Evolutionary conservation across 768 basidiomycete genomes (phyloP), one percentile per base, ranked within the genome.

Genomic region (Lentinula edodes): DNA sequence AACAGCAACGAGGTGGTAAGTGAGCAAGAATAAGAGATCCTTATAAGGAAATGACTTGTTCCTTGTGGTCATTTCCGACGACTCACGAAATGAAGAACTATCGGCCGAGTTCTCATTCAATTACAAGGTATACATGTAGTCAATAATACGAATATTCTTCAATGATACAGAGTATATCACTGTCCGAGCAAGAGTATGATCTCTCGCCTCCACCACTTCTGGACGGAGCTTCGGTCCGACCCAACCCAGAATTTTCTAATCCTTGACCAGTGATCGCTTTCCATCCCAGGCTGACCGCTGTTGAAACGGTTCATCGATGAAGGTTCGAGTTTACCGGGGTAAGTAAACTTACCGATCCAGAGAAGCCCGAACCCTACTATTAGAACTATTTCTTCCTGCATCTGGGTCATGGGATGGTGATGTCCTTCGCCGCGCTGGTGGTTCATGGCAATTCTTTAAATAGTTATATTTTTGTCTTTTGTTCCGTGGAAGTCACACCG

Each of bases 331-430:
- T 23, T 28, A 12, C 41, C 4, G 36, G 10, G 52, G 63, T 56
- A 61, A 5, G 12, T 20, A 23, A 38, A 75, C 83, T 70, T 70
- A 91, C 91, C 89, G 54, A 91, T 76, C 88, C 89, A 92, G 69
- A 89, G 83, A 61, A 91, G 73, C 10, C 86, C 89, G 61, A 91
- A 80, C 2, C 87, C 85, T 5, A 77, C 85, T 63, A 93, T 87
- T 71, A 93, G 68, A 18, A 88, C 75, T 72, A 84, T 80, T 67
- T 93, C 89, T 68, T 91, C 89, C 66, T 93, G 91, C 60, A 78
- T 78, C 66, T 83, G 85, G 50, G 87, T 85, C 66, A 93, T 71
- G 63, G 87, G 69, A 55, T 81, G 81, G 13, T 86, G 88, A 51
- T 82, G 78, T 68, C 74, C 76, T 61, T 56, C 55, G 15, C 38